Conservation (phyloP, 1,139 yeast species). For the Saccharomyces hybrid region DNA sequence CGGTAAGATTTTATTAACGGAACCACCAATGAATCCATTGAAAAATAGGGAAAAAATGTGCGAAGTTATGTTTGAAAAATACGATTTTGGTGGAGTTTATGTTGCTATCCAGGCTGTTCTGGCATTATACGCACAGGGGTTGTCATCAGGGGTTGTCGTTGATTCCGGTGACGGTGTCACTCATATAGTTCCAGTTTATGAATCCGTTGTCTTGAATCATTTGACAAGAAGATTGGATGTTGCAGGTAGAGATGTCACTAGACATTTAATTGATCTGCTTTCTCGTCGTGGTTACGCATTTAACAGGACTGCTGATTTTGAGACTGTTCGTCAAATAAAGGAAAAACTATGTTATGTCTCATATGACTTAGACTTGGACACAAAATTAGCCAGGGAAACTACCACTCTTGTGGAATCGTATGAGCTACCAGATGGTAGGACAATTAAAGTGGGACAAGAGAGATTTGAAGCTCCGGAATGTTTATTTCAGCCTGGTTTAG, state of each 20-base stretch:
- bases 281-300: conserved; percentile 96
- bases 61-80: conserved; percentile 94
- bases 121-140: conserved; percentile 94
- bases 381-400: conserved; percentile 83
- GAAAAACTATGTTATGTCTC: conserved; percentile 94
- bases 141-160: conserved; percentile 94
- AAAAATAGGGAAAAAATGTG: conserved; percentile 75
- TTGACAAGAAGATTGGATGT: conserved; percentile 88
- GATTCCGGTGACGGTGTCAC: conserved; percentile 96
- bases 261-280: conserved; percentile 81
- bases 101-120: conserved; percentile 98
- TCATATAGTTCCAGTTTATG: conserved; percentile 96
- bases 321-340: conserved; percentile 94
- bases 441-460: conserved; percentile 89
- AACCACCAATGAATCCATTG: conserved; percentile 74
- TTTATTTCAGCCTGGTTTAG: conserved; percentile 90
- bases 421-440: conserved; percentile 94
- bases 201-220: conserved; percentile 89
- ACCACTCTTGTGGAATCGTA: conserved; percentile 85
- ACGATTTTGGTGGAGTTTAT: conserved; percentile 91
- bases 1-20: conserved; percentile 78
- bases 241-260: conserved; percentile 96
- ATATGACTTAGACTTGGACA: conserved; percentile 84
- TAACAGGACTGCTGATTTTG: conserved; percentile 97
- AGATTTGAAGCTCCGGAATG: conserved; percentile 98